Base-by-base conservation (phyloP, 305 asterid genomes). In the Fraxinus greggii region DNA sequence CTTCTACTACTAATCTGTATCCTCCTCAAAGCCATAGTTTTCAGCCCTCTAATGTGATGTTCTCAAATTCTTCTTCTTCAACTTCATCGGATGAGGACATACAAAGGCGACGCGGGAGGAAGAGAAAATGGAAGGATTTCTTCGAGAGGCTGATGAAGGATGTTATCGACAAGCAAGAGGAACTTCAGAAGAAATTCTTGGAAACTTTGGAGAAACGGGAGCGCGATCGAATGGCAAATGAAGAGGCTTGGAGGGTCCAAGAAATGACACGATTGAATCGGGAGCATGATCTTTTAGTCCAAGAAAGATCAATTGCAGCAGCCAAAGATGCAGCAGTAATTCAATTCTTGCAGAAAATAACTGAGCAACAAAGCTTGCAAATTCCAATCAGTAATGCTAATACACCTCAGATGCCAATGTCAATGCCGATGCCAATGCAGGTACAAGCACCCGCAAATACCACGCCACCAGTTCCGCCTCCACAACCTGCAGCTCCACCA, bases 121-220 rank as follows among this genome's bases (percentile, higher is more conserved):
- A 95, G 92, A 85, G 99, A 83, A 93, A 94, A 78, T 90, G 93
- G 95, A 93, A 91, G 90, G 97, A 93, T 23, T 92, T 84, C 48
- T 92, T 95, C 75, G 88, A 87, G 29, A 84, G 88, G 56, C 24
- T 95, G n/a, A 90, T 91, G 91, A 87, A 86, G 32, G 91, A 90
- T 38, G 97, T 94, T 88, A 65, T 94, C 17, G 84, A 69, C 5
- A 94, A 93, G 79, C 99, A 95, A 59, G 98, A 92, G 79, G 97
- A 91, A 19, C 13, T 93, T 79, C 99, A 94, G 82, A 88, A 79
- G 86, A 92, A 84, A 83, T 94, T 95, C 24, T 29, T 95, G 56
- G 98, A 94, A 0, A 82, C 91, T 0, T 38, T 95, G 19, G 98
- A 95, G 87, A 89, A 79, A 65, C 88, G 97, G 1, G 99, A 95